phyloP scores from a whole-genome alignment of 345 rosid species.

The Populus ilicifolia region DNA sequence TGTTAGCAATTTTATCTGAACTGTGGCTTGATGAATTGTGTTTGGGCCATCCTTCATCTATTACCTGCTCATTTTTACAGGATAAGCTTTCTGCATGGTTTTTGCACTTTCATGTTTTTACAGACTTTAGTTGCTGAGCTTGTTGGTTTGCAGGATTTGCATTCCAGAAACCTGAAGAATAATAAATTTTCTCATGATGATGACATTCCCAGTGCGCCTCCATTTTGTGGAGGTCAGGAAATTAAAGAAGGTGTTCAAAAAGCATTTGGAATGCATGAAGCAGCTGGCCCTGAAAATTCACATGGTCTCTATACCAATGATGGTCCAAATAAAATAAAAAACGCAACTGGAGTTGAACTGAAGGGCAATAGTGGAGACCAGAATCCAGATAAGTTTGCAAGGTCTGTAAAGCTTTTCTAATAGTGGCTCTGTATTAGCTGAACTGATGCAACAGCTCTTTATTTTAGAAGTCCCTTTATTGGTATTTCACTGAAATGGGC shows the following conservation, averaged over 20 bases:
- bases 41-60: neutral
- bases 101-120: neutral
- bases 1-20: neutral
- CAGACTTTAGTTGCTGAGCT: neutral
- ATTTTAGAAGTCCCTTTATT: neutral
- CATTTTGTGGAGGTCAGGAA: constrained; percentile 51
- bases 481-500: neutral
- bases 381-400: constrained; percentile 43
- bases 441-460: neutral
- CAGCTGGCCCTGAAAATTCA: constrained; percentile 13
- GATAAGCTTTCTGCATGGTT: neutral
- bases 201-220: constrained; percentile 89
- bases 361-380: constrained; percentile 38
- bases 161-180: constrained; percentile 31
- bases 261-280: constrained; percentile 22
- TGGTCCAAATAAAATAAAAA: constrained; percentile 27
- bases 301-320: constrained; percentile 22
- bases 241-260: constrained; percentile 34
- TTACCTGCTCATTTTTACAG: neutral
- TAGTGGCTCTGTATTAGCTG: neutral
- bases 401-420: constrained; percentile 38
- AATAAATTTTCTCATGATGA: constrained; percentile 42
- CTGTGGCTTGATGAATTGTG: neutral
- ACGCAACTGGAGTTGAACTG: constrained; percentile 24
- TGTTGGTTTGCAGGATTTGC: constrained; percentile 44